These are phyloP conservation scores for Cephalotrichum gorgonifer DNA, from an alignment of 2,329 filamentous ascomycete genomes.

Conservation along the genomic window DNA sequence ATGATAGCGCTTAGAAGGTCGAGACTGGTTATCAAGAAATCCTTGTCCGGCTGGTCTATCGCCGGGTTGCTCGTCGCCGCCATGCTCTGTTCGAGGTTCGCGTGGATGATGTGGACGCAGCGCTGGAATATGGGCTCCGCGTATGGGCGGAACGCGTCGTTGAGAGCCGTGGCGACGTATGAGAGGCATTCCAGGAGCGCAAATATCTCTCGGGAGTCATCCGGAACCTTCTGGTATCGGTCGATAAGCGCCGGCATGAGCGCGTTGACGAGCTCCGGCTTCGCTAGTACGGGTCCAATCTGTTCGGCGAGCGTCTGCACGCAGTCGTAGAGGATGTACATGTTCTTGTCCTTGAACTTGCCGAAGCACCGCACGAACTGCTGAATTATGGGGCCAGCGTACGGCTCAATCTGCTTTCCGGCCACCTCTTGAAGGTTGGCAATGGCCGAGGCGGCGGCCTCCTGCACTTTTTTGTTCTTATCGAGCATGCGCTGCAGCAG, in stretches of 20 bases:
- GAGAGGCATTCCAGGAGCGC: conserved; percentile 93
- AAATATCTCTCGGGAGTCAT: conserved; percentile 88
- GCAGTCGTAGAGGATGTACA: conserved; percentile 98
- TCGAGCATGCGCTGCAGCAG: conserved; percentile 93
- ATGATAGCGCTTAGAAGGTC: conserved; percentile 90
- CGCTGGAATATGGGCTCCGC: conserved; percentile 77
- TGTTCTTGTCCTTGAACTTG: conserved; percentile 97
- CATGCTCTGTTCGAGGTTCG: conserved; percentile 75
- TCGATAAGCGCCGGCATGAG: conserved; percentile 90
- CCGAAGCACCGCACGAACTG: conserved; percentile 89
- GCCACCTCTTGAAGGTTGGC: conserved; percentile 93
- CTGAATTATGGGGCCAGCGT: conserved; percentile 79
- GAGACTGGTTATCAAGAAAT: conserved; percentile 90
- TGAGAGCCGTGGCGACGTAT: conserved; percentile 82
- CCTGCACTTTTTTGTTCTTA: conserved; percentile 94
- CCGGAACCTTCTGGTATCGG: conserved; percentile 76
- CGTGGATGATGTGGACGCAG: conserved; percentile 84
- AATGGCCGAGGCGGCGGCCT: conserved; percentile 91
- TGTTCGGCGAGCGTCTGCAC: conserved; percentile 93
- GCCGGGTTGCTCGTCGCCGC: conserved; percentile 56
- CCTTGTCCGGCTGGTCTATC: conserved; percentile 80
- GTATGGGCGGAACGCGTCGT: conserved; percentile 72
- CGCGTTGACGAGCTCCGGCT: conserved; percentile 67
- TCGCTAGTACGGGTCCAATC: conserved; percentile 72
- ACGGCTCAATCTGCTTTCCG: conserved; percentile 68